phyloP scores from a whole-genome alignment of 2,329 filamentous ascomycete species.

The Colletotrichum sp. region DNA sequence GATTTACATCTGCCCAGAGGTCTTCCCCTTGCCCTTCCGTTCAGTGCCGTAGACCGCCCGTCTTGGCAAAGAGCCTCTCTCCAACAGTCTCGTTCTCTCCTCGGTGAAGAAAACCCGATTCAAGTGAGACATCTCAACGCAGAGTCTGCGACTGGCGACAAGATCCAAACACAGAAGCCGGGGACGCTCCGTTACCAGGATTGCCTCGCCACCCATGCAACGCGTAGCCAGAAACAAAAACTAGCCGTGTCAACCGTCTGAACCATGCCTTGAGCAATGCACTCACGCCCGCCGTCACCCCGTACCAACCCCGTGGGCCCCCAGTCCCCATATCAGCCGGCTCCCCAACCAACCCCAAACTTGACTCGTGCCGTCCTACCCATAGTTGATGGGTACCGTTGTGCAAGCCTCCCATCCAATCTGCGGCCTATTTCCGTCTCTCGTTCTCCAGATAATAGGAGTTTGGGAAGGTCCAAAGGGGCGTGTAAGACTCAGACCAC shows the following conservation, averaged over 20 bases:
- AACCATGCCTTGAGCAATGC: not conserved
- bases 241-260: not conserved
- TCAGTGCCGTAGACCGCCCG: not conserved
- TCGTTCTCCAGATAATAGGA: not conserved
- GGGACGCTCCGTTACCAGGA: not conserved
- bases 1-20: not conserved
- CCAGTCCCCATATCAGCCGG: not conserved
- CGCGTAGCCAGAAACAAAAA: not conserved
- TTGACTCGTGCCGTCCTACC: conserved; percentile 12
- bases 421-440: not conserved
- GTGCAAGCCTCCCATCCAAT: not conserved
- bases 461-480: not conserved
- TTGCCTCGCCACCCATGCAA: not conserved
- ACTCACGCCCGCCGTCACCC: not conserved
- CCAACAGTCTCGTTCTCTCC: not conserved
- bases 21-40: not conserved
- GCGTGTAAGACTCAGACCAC: not conserved
- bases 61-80: not conserved
- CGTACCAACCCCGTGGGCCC: not conserved
- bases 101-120: not conserved
- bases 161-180: not conserved
- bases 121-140: not conserved
- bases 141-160: not conserved
- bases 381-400: not conserved
- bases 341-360: not conserved